Percentiles rank a stretch among this genome's conserved stretches.
Evolutionary conservation across 148 eudicot species (phyloP).

Genomic region (Rhododendron simsii): DNA sequence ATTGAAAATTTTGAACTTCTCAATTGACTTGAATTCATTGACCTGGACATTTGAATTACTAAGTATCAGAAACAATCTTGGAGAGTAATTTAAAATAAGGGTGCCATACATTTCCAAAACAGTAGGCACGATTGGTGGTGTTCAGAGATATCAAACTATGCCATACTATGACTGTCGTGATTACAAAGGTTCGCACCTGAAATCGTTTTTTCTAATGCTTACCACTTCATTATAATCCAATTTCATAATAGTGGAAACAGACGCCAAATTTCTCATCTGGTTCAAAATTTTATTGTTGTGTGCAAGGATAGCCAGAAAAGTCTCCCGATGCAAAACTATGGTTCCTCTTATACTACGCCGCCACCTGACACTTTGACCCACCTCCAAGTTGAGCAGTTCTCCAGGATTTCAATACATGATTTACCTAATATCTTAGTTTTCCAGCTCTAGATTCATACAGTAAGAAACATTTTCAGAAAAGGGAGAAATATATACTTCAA

Average conservation of each 20-base stretch:
- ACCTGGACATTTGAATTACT: conserved; percentile 52
- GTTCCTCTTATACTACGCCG: neutral
- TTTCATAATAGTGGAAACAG: neutral
- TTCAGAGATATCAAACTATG: neutral
- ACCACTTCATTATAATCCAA: neutral
- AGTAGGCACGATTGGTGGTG: neutral
- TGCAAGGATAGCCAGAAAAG: neutral
- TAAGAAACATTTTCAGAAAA: neutral
- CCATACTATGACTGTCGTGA: neutral
- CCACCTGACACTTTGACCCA: neutral
- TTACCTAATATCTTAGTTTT: neutral
- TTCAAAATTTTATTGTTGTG: neutral
- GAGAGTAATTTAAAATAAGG: neutral
- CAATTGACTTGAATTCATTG: conserved; percentile 91
- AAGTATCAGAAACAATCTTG: neutral
- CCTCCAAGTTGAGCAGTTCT: neutral
- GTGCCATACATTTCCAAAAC: neutral
- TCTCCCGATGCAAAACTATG: neutral
- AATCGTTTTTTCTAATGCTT: neutral
- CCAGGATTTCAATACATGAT: neutral
- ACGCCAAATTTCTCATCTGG: neutral
- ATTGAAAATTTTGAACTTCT: conserved; percentile 99
- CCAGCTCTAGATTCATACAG: neutral
- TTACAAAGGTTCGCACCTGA: neutral
- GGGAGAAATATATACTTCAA: neutral